phyloP scores from a whole-genome alignment of 2,329 filamentous ascomycete species.

The Colletotrichum sublineola region DNA sequence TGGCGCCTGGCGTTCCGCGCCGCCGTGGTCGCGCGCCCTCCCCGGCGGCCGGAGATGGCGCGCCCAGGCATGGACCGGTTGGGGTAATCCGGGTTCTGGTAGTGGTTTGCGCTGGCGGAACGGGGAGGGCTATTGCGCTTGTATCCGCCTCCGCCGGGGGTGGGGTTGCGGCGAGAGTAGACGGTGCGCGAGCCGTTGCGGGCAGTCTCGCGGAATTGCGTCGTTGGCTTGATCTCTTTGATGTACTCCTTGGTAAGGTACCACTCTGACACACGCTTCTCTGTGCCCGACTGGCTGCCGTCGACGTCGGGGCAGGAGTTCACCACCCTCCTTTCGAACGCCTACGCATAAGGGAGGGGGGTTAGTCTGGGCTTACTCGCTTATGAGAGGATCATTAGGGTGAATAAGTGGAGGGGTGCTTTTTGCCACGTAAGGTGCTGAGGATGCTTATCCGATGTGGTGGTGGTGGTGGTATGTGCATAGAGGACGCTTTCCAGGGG shows the following conservation, averaged over 20 bases:
- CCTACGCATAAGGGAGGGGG: constrained; percentile 46
- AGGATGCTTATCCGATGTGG: constrained; percentile 5
- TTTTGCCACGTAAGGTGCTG: constrained; percentile 2
- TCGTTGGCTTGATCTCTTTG: constrained; percentile 87
- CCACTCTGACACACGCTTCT: constrained; percentile 80
- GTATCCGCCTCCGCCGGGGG: constrained; percentile 38
- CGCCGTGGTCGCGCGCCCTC: constrained; percentile 51
- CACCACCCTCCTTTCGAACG: constrained; percentile 58
- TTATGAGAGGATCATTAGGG: constrained; percentile 18
- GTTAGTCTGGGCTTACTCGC: background rate
- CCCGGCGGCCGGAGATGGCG: constrained; percentile 51
- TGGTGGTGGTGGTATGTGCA: background rate
- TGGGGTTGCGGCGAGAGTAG: constrained; percentile 20
- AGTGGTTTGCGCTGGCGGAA: constrained; percentile 15
- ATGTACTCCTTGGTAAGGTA: constrained; percentile 77
- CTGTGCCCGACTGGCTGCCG: constrained; percentile 47
- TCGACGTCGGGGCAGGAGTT: constrained; percentile 57
- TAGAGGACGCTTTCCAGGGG: background rate
- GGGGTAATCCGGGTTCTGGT: constrained; percentile 43
- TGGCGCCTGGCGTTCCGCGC: constrained; percentile 23
- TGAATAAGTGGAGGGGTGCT: too few species aligned
- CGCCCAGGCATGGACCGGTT: constrained; percentile 48
- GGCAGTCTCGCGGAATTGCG: constrained; percentile 66
- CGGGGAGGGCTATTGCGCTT: constrained; percentile 47
- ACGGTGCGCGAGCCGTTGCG: constrained; percentile 21